phyloP scores from a whole-genome alignment of 1,139 yeast genomes.

The Saccharomyces pastorianus region DNA sequence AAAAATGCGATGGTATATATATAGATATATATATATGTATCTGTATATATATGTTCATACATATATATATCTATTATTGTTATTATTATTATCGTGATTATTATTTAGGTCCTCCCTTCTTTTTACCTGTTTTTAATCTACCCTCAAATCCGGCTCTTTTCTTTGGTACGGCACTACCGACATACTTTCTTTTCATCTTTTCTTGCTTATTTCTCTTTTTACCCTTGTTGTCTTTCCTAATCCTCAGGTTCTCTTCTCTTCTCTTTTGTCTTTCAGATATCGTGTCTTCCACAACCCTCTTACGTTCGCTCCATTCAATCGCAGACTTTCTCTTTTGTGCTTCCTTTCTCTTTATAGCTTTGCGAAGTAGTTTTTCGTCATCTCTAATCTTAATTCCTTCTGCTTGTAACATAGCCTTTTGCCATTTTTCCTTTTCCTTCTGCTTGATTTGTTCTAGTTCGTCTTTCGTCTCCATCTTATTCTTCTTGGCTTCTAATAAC shows the following conservation, averaged over 20 bases:
- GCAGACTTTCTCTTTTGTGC: slow-evolving; percentile 73
- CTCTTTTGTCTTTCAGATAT: slow-evolving; percentile 70
- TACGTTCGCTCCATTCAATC: slow-evolving; percentile 80
- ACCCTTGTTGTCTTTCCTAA: slow-evolving; percentile 75
- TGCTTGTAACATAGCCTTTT: slow-evolving; percentile 70
- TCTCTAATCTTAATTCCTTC: slow-evolving; percentile 86
- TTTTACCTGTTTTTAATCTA: slow-evolving; percentile 29
- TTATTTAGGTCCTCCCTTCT: slow-evolving; percentile 10
- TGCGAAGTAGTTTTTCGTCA: slow-evolving; percentile 78
- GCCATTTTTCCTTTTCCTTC: slow-evolving; percentile 78
- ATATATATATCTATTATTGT: not conserved
- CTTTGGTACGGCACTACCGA: slow-evolving; percentile 38
- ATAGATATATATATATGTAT: not conserved
- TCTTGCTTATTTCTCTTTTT: slow-evolving; percentile 59
- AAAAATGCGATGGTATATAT: not conserved
- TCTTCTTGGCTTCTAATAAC: slow-evolving; percentile 66
- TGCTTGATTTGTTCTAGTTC: slow-evolving; percentile 54
- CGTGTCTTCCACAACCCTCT: slow-evolving; percentile 65
- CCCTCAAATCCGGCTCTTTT: slow-evolving; percentile 44
- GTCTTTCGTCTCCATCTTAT: slow-evolving; percentile 50
- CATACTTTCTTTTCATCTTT: slow-evolving; percentile 57
- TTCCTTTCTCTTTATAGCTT: slow-evolving; percentile 78
- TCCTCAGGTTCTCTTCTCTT: slow-evolving; percentile 81
- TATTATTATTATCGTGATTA: slow-evolving; percentile 1
- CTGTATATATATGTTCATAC: not conserved